Evolutionary conservation across 345 rosid species (phyloP).

Genomic region (Barbarea vulgaris): DNA sequence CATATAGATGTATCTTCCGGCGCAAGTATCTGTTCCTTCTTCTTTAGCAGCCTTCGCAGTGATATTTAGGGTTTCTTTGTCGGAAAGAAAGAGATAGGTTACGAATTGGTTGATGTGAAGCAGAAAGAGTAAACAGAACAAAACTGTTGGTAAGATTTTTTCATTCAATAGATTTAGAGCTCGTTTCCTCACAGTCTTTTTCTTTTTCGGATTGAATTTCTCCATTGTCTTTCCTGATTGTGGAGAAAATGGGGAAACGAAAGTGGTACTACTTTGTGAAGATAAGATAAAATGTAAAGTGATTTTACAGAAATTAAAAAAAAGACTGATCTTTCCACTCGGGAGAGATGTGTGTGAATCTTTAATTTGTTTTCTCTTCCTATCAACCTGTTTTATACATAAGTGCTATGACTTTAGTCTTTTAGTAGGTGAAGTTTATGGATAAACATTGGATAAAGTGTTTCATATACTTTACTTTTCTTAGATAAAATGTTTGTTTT

Average conservation of each 20-base stretch:
- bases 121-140: neutral
- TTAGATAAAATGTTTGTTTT: neutral
- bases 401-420: neutral
- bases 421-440: neutral
- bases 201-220: conserved; percentile 3
- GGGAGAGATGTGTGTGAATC: neutral
- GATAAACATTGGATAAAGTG: neutral
- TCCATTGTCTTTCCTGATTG: neutral
- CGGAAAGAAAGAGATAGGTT: conserved; percentile 1
- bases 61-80: conserved; percentile 8
- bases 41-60: neutral
- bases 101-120: neutral
- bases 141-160: neutral
- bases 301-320: neutral
- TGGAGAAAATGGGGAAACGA: conserved; percentile 5
- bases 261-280: conserved; percentile 15
- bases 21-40: conserved; percentile 32
- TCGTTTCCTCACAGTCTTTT: conserved; percentile 19
- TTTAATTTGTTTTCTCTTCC: neutral
- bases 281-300: conserved; percentile 10
- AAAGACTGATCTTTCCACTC: conserved; percentile 4
- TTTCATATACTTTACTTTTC: neutral
- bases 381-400: neutral
- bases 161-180: conserved; percentile 1
- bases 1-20: conserved; percentile 45